Percentiles rank a stretch among this genome's conserved stretches.
Conservation (phyloP, 139 green algal genomes). For the Coelastrella sp. region DNA sequence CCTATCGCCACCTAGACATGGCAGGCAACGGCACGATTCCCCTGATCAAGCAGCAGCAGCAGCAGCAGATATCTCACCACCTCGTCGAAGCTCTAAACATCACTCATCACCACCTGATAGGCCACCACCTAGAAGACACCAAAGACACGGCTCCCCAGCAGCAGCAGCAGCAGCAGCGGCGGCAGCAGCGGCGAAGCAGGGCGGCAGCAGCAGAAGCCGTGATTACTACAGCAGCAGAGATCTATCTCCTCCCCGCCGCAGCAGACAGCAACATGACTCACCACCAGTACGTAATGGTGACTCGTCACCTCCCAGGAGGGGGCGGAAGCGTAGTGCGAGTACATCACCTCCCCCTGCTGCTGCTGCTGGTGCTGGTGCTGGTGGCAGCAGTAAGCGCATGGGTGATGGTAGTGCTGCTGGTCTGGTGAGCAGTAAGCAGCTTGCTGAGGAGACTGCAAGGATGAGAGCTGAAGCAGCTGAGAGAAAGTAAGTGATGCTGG, state of each 20-base stretch:
- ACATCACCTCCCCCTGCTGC: neutral
- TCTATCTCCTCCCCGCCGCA: constrained; percentile 30
- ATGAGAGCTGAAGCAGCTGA: constrained; percentile 51
- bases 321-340: constrained; percentile 17
- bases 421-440: constrained; percentile 62
- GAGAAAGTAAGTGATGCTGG: constrained; percentile 51
- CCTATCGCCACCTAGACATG: constrained; percentile 48
- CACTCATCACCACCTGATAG: too few relatives aligned
- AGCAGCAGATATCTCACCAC: too few relatives aligned
- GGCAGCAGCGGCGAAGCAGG: too few relatives aligned
- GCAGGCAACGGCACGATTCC: too few relatives aligned
- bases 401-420: constrained; percentile 72
- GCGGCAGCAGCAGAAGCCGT: too few relatives aligned
- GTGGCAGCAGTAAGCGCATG: constrained; percentile 53
- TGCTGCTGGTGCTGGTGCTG: constrained; percentile 1
- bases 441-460: constrained; percentile 49
- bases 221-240: too few relatives aligned
- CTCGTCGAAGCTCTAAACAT: too few relatives aligned
- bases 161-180: constrained; percentile 33
- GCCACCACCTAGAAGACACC: constrained; percentile 43
- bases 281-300: neutral
- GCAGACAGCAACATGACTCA: constrained; percentile 17
- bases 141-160: constrained; percentile 12
- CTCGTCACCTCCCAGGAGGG: too few relatives aligned
- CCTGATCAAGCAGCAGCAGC: too few relatives aligned